These are phyloP conservation scores for Funneliformis caledonium DNA, from an alignment of 371 early-diverging fungal species.

Conservation along the genomic window DNA sequence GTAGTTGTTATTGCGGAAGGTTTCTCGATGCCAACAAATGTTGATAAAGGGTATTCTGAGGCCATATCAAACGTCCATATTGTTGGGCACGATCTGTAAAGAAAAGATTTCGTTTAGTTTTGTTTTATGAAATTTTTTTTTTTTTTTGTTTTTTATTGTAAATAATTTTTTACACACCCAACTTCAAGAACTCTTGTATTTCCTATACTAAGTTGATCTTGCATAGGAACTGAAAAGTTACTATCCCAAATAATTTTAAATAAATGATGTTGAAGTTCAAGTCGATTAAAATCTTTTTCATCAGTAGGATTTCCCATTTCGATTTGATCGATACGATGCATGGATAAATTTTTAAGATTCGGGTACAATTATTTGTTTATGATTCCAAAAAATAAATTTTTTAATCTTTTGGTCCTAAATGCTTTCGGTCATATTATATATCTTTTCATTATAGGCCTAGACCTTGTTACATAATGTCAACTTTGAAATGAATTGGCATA, in stretches of 20 bases:
- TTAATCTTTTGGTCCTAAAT: no score
- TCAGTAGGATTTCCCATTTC: not conserved
- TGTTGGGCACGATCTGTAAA: not conserved
- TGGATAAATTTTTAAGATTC: no score
- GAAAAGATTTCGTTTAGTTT: not conserved
- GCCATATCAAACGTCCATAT: slow-evolving; percentile 12
- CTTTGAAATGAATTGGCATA: no score
- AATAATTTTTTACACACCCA: slow-evolving; percentile 5
- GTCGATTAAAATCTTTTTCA: slow-evolving; percentile 7
- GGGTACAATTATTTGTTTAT: no score
- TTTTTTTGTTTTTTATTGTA: not conserved
- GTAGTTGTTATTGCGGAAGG: not conserved
- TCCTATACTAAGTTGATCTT: slow-evolving; percentile 8
- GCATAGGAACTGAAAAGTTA: slow-evolving; percentile 17
- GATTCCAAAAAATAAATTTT: no score
- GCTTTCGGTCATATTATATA: no score
- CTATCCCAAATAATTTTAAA: not conserved
- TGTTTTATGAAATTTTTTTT: not conserved
- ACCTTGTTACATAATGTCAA: no score
- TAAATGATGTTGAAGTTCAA: slow-evolving; percentile 6
- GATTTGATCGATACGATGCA: not conserved
- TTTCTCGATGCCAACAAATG: not conserved
- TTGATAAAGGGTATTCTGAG: slow-evolving; percentile 9
- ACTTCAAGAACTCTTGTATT: slow-evolving; percentile 10
- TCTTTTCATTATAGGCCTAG: no score